Base-by-base conservation (phyloP, 345 rosid genomes). In the Anastatica hierochuntica region DNA sequence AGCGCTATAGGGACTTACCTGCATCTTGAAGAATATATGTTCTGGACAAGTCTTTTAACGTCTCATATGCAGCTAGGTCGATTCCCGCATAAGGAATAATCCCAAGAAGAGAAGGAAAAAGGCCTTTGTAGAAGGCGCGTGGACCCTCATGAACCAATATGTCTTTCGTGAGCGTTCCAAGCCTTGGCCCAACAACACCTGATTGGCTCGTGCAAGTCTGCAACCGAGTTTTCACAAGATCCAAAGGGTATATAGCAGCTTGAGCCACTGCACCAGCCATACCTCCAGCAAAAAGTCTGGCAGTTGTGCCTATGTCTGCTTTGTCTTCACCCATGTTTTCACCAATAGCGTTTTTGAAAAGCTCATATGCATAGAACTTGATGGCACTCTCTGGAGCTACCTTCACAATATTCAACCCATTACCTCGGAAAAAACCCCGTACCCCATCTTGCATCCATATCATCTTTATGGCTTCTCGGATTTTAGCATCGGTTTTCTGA, bases 381-480 rank as follows among this genome's bases (percentile, higher is more conserved):
- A 89, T 74, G 60, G 97, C 95, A 67, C 89, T 89, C 72, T 89
- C 95, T 29, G 97, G 97, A 42, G 94, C 89, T 49, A 89, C 97
- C 76, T 89, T 89, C 45, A 85, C 39, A 35, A 89, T 82, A 58
- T 85, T 89, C 61, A 89, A 75, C 23, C 89, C 94, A 29, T 85
- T 85, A 39, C 97, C 97, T 14, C 95, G 71, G 10, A 83, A 85
- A 63, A 89, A 85, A 0, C 85, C 89, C 46, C 54, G 29, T 13
- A 85, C 15, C 29, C 92, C 83, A 21, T 72, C 85, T 34, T 76
- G 76, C 63, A 66, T 83, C 84, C 70, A 83, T 70, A 89, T 89
- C 48, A 63, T 62, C 66, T 71, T 83, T 16, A 85, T 7, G 14
- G 95, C 84, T 6, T 94, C 85, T 67, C 81, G 62, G 56, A 85